A percentile compares a stretch with the other conserved stretches of the same genome.
Evolutionary conservation across 352 stramenopile species (phyloP).

Genomic region (Globisporangium megalacanthum): DNA sequence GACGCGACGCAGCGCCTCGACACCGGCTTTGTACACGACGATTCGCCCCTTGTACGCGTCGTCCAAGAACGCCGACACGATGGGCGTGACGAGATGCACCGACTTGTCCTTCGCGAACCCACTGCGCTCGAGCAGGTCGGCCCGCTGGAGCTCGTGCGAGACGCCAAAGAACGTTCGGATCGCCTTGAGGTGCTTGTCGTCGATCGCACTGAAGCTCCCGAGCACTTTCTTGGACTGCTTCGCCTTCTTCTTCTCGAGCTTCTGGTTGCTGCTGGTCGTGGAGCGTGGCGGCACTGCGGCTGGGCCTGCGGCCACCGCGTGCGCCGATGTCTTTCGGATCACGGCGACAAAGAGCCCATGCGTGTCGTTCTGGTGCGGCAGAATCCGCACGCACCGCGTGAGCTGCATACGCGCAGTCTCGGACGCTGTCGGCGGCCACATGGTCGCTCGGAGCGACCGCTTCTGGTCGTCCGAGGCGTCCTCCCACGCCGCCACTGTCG

Average conservation of each 20-base stretch:
- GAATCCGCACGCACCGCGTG: constrained; percentile 90
- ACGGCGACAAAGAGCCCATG: constrained; percentile 98
- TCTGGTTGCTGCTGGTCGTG: constrained; percentile 1
- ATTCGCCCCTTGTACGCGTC: constrained; percentile 35
- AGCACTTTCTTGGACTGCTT: constrained; percentile 58
- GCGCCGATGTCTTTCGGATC: constrained; percentile 73
- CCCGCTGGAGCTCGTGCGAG: constrained; percentile 14
- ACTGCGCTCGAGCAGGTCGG: constrained; percentile 51
- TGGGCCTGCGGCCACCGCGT: constrained; percentile 20
- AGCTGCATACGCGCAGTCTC: constrained; percentile 64
- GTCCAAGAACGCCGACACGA: constrained; percentile 39
- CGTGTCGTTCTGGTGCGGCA: constrained; percentile 98
- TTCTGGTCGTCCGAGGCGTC: constrained; percentile 41
- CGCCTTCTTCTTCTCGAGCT: constrained; percentile 43
- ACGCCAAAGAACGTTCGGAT: constrained; percentile 47
- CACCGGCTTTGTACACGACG: constrained; percentile 59
- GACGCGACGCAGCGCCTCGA: constrained; percentile 34
- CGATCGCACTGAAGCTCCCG: constrained; percentile 47
- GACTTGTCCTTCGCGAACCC: constrained; percentile 65
- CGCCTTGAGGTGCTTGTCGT: constrained; percentile 26
- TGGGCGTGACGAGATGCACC: constrained; percentile 58
- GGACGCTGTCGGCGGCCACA: constrained; percentile 73
- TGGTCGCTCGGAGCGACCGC: constrained; percentile 58
- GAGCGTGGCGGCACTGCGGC: constrained; percentile 12
- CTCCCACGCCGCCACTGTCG: constrained; percentile 44